A percentile compares a stretch with the other conserved stretches of the same genome.
Conservation (phyloP, 768 basidiomycete species). For the Mrakia frigida region DNA sequence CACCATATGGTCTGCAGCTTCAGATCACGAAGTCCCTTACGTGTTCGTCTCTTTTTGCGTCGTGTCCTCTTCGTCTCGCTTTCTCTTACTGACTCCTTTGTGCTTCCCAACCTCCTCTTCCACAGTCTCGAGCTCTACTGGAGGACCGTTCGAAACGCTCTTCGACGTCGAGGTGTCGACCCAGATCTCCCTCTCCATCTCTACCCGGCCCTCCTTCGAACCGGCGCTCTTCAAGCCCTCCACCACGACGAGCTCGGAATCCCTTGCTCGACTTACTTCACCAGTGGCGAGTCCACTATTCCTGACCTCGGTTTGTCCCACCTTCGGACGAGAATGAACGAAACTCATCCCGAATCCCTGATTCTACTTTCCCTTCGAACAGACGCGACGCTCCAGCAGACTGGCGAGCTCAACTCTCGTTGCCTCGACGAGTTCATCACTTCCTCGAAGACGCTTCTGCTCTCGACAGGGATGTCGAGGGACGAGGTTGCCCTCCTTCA, state of each 20-base stretch:
- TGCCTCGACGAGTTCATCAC: constrained; percentile 12
- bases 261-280: not conserved
- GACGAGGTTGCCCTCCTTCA: constrained; percentile 13
- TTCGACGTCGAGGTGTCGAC: constrained; percentile 3
- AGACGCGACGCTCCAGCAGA: constrained; percentile 11
- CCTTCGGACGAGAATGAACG: not conserved
- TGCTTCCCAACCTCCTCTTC: not conserved
- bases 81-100: not conserved
- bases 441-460: constrained; percentile 13
- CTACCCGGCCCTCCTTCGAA: constrained; percentile 6
- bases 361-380: not conserved
- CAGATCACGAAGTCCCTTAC: constrained; percentile 7
- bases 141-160: not conserved
- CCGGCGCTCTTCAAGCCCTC: not conserved
- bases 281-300: not conserved
- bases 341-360: not conserved
- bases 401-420: constrained; percentile 4
- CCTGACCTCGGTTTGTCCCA: not conserved
- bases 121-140: constrained; percentile 11
- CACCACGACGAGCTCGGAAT: constrained; percentile 21
- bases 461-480: constrained; percentile 5
- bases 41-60: not conserved
- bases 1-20: not conserved
- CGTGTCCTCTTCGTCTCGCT: not conserved
- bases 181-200: constrained; percentile 12